Evolutionary conservation across 1,284 basidiomycete species (phyloP), one percentile per base, ranked within the genome.

Genomic region (Sanghuangporus weigelae): DNA sequence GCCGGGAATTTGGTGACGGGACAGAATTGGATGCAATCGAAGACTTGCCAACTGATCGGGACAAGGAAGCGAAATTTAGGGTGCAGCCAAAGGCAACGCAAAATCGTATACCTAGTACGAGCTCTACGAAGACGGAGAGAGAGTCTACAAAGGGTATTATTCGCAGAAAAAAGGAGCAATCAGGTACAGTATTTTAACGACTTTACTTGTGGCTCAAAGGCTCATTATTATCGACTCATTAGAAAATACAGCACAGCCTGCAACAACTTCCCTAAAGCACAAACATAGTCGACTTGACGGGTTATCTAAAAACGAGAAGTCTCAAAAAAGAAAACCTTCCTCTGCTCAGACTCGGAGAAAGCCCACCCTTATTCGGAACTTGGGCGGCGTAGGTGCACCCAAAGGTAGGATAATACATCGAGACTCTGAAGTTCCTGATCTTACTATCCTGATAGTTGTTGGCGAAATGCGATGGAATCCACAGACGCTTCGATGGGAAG

Each of bases 401-500:
- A 95, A 93, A 84, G 87, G 94, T 95, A 66, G 64, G 86, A 77
- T 26, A 46, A 5, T 31, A 53, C 60, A 54, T 11, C 63, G 56
- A 39, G 23, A 31, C 59, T 57, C 35, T 53, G n/a, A 57, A 4
- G 14, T 59, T 50, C 12, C 8, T 36, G 63, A 60, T 62, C 63
- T 71, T 48, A 67, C 67, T 57, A 65, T 55, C 59, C 12, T 61
- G 66, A 48, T 31, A 94, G 93, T 92, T 50, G 85, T 96, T 63
- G 93, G 93, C 23, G 94, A 96, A 64, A 98, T 98, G 96, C 93
- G 87, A 69, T 98, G 95, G 93, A 98, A 98, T 75, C 93, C 95
- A 23, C 79, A 78, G 40, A 87, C 86, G 7, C 82, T 93, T 26
- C 89, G 92, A 23, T 98, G 96, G 96, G 96, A 98, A 79, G 96